Percentiles rank a stretch among this genome's conserved stretches.
Evolutionary conservation across 495 filamentous ascomycete species (phyloP).

Genomic region (Penicillium waksmanii): DNA sequence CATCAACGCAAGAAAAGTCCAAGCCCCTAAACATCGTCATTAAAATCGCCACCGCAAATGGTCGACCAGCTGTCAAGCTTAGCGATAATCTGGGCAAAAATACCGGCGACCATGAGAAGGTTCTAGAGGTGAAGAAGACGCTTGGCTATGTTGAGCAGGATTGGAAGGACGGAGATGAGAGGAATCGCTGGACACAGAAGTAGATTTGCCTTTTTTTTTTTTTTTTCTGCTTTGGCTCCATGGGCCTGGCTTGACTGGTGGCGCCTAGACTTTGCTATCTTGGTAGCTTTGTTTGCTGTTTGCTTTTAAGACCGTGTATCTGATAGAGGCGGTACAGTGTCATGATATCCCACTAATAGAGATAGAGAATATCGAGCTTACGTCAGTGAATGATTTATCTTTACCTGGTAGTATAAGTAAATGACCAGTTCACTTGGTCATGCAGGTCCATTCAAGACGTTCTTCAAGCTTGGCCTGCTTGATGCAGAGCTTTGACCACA

Average conservation of each 20-base stretch:
- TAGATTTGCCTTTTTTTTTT: constrained; percentile 12
- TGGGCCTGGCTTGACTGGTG: too few species aligned
- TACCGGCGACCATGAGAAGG: constrained; percentile 79
- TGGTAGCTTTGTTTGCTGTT: neutral
- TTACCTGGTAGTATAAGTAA: too few species aligned
- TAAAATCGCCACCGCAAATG: constrained; percentile 83
- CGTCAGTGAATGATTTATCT: neutral
- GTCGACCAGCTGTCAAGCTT: constrained; percentile 88
- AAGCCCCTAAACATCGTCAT: constrained; percentile 97
- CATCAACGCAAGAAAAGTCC: constrained; percentile 74
- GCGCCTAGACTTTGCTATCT: too few species aligned
- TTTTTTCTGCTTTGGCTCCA: neutral
- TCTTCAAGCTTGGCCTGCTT: too few species aligned
- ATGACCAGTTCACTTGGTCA: too few species aligned
- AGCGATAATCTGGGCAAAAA: constrained; percentile 98
- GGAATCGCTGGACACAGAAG: constrained; percentile 69
- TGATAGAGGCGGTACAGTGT: constrained; percentile 2
- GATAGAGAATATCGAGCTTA: neutral
- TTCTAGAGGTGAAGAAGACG: constrained; percentile 79
- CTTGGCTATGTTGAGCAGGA: constrained; percentile 83
- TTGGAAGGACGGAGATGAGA: constrained; percentile 86
- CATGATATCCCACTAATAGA: constrained; percentile 24
- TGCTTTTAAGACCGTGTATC: neutral
- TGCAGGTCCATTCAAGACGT: too few species aligned
- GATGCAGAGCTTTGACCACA: too few species aligned